These are phyloP conservation scores for Blastobotrys indianensis DNA, from an alignment of 1,139 yeast species.

Conservation along the genomic window DNA sequence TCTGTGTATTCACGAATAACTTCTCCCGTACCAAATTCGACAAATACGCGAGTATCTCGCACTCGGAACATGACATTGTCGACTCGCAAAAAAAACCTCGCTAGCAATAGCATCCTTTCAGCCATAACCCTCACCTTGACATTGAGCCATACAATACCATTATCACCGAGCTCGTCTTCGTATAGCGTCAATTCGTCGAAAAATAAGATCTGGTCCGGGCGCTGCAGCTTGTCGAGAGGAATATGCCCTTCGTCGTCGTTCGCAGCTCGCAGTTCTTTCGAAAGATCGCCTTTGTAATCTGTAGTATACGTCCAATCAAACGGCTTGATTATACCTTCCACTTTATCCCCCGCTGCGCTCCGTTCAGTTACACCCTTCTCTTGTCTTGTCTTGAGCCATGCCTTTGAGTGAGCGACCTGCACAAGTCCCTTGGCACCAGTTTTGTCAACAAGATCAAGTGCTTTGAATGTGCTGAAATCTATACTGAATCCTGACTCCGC, in stretches of 20 bases:
- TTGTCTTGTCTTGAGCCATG: slow-evolving; percentile 71
- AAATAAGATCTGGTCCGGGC: slow-evolving; percentile 80
- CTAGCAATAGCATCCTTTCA: slow-evolving; percentile 62
- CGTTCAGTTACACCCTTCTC: slow-evolving; percentile 26
- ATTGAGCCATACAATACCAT: slow-evolving; percentile 76
- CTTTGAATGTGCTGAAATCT: slow-evolving; percentile 72
- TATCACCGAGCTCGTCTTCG: slow-evolving; percentile 95
- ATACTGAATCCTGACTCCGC: slow-evolving; percentile 41
- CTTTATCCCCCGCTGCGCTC: slow-evolving; percentile 33
- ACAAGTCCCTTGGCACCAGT: slow-evolving; percentile 45
- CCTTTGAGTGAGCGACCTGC: slow-evolving; percentile 80
- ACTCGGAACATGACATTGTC: slow-evolving; percentile 83
- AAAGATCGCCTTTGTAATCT: slow-evolving; percentile 52
- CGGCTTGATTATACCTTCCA: slow-evolving; percentile 60
- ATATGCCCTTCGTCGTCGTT: slow-evolving; percentile 36
- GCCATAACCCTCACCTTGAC: slow-evolving; percentile 89
- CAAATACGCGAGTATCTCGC: slow-evolving; percentile 74
- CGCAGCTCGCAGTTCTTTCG: slow-evolving; percentile 7
- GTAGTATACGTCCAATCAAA: slow-evolving; percentile 97
- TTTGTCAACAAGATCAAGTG: slow-evolving; percentile 59
- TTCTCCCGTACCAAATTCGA: slow-evolving; percentile 63
- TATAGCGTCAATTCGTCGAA: slow-evolving; percentile 83
- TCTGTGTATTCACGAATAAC: slow-evolving; percentile 73
- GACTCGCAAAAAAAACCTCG: slow-evolving; percentile 77
- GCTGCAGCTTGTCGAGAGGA: slow-evolving; percentile 63